These are phyloP conservation scores for Calocybe indica DNA, from an alignment of 768 basidiomycete species.

Conservation along the genomic window DNA sequence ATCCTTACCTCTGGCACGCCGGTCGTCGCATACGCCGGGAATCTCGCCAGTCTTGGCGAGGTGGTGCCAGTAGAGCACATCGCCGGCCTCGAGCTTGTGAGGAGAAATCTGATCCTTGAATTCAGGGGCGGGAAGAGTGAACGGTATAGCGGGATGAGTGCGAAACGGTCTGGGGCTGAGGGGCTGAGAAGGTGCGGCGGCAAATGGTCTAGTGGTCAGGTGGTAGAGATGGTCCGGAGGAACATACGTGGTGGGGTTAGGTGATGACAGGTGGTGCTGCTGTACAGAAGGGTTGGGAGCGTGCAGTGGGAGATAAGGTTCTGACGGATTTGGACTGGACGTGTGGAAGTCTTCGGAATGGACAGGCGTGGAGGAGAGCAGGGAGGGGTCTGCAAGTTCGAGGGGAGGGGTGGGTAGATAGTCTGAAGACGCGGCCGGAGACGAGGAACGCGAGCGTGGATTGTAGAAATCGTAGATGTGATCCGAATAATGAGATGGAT, in stretches of 20 bases:
- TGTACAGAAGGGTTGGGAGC: constrained; percentile 6
- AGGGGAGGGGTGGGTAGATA: constrained; percentile 32
- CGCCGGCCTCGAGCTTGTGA: constrained; percentile 47
- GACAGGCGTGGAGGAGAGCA: constrained; percentile 21
- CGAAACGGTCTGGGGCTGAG: constrained; percentile 3
- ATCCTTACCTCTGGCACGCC: constrained; percentile 36
- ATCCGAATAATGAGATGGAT: constrained; percentile 7
- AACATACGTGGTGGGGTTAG: constrained; percentile 11
- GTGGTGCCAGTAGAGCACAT: constrained; percentile 73
- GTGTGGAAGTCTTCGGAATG: constrained; percentile 19
- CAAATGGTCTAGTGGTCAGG: constrained; percentile 10
- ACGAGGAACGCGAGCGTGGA: constrained; percentile 17
- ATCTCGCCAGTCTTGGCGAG: constrained; percentile 68
- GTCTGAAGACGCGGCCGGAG: constrained; percentile 22
- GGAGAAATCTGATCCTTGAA: constrained; percentile 28
- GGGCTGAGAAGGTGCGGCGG: constrained; percentile 9
- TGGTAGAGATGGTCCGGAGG: constrained; percentile 7
- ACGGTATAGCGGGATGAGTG: constrained; percentile 16
- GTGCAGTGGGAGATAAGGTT: constrained; percentile 4
- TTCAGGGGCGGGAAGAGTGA: constrained; percentile 21
- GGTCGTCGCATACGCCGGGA: constrained; percentile 58
- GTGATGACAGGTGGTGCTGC: constrained; percentile 17
- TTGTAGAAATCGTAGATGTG: constrained; percentile 1
- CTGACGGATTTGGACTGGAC: constrained; percentile 4
- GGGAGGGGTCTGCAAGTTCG: constrained; percentile 27